Conservation (phyloP, 2,329 filamentous ascomycete species). For the Elsinoe batatas region DNA sequence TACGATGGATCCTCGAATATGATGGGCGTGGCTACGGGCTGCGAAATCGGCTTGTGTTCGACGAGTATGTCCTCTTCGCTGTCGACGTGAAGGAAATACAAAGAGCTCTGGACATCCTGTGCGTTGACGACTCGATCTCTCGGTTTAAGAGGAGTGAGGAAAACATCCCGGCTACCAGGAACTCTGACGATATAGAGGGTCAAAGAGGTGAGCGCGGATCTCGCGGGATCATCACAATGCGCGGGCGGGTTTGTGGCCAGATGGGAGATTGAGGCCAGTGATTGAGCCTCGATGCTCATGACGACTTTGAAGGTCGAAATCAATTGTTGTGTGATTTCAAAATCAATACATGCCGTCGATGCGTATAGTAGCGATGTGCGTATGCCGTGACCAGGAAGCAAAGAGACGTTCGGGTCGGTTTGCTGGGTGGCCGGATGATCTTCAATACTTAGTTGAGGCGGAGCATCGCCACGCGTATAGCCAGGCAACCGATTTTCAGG, state of each 20-base stretch:
- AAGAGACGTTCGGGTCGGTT: neutral
- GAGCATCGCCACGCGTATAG: slow-evolving; percentile 5
- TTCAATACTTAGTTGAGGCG: slow-evolving; percentile 1
- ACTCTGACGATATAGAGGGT: slow-evolving; percentile 88
- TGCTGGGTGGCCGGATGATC: neutral
- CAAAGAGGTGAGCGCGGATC: slow-evolving; percentile 45
- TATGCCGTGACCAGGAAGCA: too few relatives aligned
- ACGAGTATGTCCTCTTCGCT: slow-evolving; percentile 14
- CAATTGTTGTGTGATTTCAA: neutral
- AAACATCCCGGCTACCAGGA: slow-evolving; percentile 86
- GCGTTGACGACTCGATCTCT: slow-evolving; percentile 78
- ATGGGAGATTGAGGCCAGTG: slow-evolving; percentile 8
- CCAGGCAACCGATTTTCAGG: slow-evolving; percentile 7
- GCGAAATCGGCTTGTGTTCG: neutral
- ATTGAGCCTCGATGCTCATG: slow-evolving; percentile 11
- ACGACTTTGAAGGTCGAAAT: neutral
- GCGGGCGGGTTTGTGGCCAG: slow-evolving; percentile 8
- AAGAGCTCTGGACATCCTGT: slow-evolving; percentile 73
- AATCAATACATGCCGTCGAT: too few relatives aligned
- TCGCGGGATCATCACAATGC: neutral
- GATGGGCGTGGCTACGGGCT: neutral
- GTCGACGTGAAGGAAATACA: slow-evolving; percentile 85
- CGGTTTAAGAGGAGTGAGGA: slow-evolving; percentile 84
- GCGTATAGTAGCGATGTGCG: too few relatives aligned
- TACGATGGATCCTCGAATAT: neutral